Evolutionary conservation across 2,329 filamentous ascomycete genomes (phyloP).

Genomic region (Orbilia ellipsospora): DNA sequence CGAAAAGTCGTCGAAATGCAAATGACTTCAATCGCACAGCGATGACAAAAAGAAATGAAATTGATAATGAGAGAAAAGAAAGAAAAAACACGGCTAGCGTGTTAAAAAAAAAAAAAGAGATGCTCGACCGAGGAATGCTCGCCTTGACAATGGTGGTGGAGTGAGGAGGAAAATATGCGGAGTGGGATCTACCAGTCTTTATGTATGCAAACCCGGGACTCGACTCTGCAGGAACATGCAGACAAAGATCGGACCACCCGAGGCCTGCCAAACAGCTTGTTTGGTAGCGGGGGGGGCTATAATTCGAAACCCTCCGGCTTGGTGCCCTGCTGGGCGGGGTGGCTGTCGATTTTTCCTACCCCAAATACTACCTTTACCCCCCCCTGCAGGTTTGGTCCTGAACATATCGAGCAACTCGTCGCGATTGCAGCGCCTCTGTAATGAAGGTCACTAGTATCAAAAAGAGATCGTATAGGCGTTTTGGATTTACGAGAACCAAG

Average conservation of each 20-base stretch:
- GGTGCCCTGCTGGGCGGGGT: slow-evolving; percentile 41
- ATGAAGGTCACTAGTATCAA: slow-evolving; percentile 16
- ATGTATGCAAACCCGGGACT: slow-evolving; percentile 38
- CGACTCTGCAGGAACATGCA: slow-evolving; percentile 17
- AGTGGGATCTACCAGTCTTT: slow-evolving; percentile 48
- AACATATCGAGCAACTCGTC: slow-evolving; percentile 51
- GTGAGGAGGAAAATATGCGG: slow-evolving; percentile 27
- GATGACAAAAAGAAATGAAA: slow-evolving; percentile 36
- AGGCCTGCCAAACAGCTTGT: slow-evolving; percentile 20
- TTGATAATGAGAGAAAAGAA: slow-evolving; percentile 38
- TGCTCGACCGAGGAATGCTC: slow-evolving; percentile 51
- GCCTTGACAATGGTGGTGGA: slow-evolving; percentile 42
- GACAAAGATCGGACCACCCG: slow-evolving; percentile 18
- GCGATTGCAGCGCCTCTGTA: slow-evolving; percentile 23
- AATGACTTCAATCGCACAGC: slow-evolving; percentile 51
- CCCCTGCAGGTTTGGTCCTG: slow-evolving; percentile 31
- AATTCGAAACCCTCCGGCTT: slow-evolving; percentile 43
- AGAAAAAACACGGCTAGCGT: slow-evolving; percentile 53
- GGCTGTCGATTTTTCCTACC: slow-evolving; percentile 52
- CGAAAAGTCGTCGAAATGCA: slow-evolving; percentile 14
- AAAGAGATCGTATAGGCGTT: slow-evolving; percentile 44
- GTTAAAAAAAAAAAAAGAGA: slow-evolving; percentile 40
- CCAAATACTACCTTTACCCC: slow-evolving; percentile 30
- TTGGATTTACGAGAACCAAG: slow-evolving; percentile 32
- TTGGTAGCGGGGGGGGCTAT: slow-evolving; percentile 38